phyloP scores from a whole-genome alignment of 495 filamentous ascomycete genomes.

The Penicillium arizonense region DNA sequence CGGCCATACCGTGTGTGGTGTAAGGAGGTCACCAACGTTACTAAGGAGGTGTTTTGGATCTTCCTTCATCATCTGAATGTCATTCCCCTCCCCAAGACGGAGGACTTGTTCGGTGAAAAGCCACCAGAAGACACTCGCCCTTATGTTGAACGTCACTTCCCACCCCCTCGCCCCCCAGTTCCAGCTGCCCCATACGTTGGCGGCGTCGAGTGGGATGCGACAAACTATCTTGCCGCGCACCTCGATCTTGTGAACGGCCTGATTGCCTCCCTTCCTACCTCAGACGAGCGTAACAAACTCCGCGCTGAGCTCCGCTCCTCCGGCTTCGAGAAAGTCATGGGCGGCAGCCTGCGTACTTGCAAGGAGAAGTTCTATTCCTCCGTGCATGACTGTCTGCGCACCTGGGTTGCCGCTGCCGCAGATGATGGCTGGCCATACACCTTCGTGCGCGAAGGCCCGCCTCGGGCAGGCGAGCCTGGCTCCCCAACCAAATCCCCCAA shows the following conservation, averaged over 20 bases:
- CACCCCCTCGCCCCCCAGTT: constrained; percentile 81
- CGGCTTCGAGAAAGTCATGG: constrained; percentile 91
- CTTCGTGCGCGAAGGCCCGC: constrained; percentile 72
- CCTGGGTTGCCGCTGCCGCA: constrained; percentile 82
- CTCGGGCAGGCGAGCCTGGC: constrained; percentile 31
- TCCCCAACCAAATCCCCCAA: constrained; percentile 44
- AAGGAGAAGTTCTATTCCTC: constrained; percentile 96
- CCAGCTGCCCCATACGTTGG: constrained; percentile 96
- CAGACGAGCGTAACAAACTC: constrained; percentile 71
- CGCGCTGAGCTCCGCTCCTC: constrained; percentile 74
- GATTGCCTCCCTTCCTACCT: constrained; percentile 75
- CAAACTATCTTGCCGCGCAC: constrained; percentile 90
- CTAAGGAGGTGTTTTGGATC: constrained; percentile 99
- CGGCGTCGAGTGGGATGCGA: constrained; percentile 98
- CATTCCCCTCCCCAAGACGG: constrained; percentile 52
- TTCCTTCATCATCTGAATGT: constrained; percentile 93
- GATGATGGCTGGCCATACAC: constrained; percentile 86
- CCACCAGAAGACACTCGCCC: constrained; percentile 6
- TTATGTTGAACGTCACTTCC: constrained; percentile 67
- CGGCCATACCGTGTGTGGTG: constrained; percentile 92
- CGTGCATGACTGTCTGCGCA: constrained; percentile 83
- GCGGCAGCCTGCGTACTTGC: constrained; percentile 78
- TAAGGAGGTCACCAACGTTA: constrained; percentile 86
- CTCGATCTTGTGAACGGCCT: constrained; percentile 91
- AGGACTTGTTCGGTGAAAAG: constrained; percentile 26